Evolutionary conservation across 164 flowering plant species (phyloP), one percentile per base, ranked within the genome.

Genomic region (Berberis thunbergii): DNA sequence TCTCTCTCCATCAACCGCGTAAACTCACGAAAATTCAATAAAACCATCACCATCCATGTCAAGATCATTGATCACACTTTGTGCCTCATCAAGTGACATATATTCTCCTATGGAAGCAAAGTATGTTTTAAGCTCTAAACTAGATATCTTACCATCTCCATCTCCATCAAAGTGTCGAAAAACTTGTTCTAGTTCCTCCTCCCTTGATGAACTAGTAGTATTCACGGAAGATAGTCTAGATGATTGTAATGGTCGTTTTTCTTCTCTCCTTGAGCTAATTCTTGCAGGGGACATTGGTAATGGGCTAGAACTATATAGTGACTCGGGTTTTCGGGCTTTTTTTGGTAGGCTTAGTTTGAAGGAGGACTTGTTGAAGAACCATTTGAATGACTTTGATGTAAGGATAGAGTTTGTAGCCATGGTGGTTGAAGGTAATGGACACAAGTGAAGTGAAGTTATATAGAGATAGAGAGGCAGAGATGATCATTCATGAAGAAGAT

Each of bases 121-220:
- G 61, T 82, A 85, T 0, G 76, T 41, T 26, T 80, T 69, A 2
- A 91, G 80, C 66, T 88, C 97, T 0, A 48, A 39, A 7, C 80
- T 74, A 0, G 91, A 86, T 52, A 91, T 84, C 70, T 83, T 91
- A 0, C 94, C 96, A 56, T 91, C 96, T 0, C 81, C 78, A 26
- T 91, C 75, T 0, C 68, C 41, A 63, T 91, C 97, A 42, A 91
- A 86, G 60, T 76, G 81, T 0, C 75, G 70, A 58, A 91, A 91
- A 10, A 83, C 88, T 45, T 78, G 71, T 48, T 42, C 72, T 7
- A 83, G 67, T 64, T 76, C 78, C 1, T 80, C 78, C 52, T 70
- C 77, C 53, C 62, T 59, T 41, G 50, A 52, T 52, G 4, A 52
- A 52, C 54, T 52, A 26, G 26, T 52, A 52, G 2, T 50, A 50